Evolutionary conservation across 2,329 filamentous ascomycete genomes (phyloP).

Genomic region (Cladosporium sp.): DNA sequence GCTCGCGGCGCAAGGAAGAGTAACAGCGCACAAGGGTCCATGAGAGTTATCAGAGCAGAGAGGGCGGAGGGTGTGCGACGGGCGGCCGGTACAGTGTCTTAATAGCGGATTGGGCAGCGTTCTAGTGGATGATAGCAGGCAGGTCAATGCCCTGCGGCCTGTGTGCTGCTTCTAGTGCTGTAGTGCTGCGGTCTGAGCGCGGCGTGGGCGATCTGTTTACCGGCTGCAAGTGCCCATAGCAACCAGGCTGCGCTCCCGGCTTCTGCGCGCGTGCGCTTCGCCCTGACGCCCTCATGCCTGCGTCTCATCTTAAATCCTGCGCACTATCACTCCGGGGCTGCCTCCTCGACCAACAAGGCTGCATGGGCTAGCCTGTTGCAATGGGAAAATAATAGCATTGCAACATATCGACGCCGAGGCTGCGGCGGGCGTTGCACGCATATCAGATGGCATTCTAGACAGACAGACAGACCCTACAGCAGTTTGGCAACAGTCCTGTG

Average conservation of each 20-base stretch:
- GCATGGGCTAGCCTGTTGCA: neutral
- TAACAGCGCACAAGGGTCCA: constrained; percentile 10
- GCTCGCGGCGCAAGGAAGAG: neutral
- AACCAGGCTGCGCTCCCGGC: neutral
- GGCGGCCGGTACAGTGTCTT: neutral
- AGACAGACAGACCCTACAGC: neutral
- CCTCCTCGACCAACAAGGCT: neutral
- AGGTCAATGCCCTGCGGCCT: constrained; percentile 9
- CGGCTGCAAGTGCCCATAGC: neutral
- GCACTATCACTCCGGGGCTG: too few relatives aligned
- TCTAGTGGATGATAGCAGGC: neutral
- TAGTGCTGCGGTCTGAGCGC: neutral
- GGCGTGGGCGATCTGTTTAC: neutral
- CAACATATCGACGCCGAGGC: neutral
- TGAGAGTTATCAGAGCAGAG: neutral
- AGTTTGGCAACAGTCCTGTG: neutral
- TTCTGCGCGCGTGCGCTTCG: neutral
- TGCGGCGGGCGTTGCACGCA: neutral
- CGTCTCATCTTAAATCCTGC: constrained; percentile 3
- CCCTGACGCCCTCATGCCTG: neutral
- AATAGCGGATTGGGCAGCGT: constrained; percentile 2
- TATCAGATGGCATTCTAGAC: neutral
- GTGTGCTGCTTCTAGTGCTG: neutral
- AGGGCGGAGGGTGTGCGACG: neutral
- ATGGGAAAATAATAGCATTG: neutral